Evolutionary conservation across 1,139 yeast species (phyloP).

Genomic region (Suhomyces chickasaworum): DNA sequence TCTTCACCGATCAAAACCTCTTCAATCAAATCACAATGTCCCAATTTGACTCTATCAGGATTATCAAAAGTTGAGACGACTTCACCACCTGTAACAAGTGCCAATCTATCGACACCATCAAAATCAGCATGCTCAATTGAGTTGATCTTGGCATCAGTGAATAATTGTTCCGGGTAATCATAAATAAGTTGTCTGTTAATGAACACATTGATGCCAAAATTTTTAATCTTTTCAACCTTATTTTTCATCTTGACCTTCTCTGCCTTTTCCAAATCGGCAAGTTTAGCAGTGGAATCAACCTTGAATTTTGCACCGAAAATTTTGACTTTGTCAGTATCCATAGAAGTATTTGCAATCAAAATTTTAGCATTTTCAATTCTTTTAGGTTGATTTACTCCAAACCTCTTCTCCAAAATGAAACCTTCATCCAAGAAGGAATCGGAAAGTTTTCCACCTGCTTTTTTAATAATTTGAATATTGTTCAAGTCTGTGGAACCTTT

Average conservation of each 20-base stretch:
- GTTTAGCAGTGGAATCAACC: constrained; percentile 91
- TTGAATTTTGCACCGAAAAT: constrained; percentile 97
- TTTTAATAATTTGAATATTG: constrained; percentile 90
- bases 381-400: constrained; percentile 94
- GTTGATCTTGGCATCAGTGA: constrained; percentile 83
- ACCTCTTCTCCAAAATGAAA: constrained; percentile 83
- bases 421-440: constrained; percentile 97
- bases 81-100: constrained; percentile 97
- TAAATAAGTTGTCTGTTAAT: constrained; percentile 95
- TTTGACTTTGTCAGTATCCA: constrained; percentile 97
- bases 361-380: constrained; percentile 80
- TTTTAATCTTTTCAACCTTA: constrained; percentile 84
- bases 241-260: constrained; percentile 91
- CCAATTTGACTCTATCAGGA: constrained; percentile 83
- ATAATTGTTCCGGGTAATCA: constrained; percentile 96
- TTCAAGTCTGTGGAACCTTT: constrained; percentile 95
- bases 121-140: constrained; percentile 98
- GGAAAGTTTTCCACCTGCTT: constrained; percentile 86
- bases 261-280: constrained; percentile 95
- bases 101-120: constrained; percentile 95
- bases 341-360: constrained; percentile 90
- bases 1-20: constrained; percentile 93
- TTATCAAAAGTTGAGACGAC: constrained; percentile 95
- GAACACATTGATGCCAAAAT: constrained; percentile 82
- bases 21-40: constrained; percentile 87